A percentile compares a stretch with the other conserved stretches of the same genome.
These are phyloP conservation scores for Aechmea fasciata DNA, from an alignment of 176 grass and related monocot species.

Conservation along the genomic window DNA sequence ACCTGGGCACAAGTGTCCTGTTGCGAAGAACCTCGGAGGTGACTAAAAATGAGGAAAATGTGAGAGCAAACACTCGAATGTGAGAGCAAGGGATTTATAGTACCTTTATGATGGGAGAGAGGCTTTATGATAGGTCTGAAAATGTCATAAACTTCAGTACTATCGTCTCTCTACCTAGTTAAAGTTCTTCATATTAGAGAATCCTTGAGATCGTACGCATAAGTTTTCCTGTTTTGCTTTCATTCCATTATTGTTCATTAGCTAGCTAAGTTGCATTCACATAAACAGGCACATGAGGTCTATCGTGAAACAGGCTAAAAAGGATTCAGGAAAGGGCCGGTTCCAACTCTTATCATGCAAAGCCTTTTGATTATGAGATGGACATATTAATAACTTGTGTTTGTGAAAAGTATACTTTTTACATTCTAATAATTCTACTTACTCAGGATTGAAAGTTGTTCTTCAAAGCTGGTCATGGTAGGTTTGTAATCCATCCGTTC, in stretches of 20 bases:
- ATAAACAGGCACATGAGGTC: constrained; percentile 66
- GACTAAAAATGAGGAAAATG: no score
- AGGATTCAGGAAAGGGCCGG: constrained; percentile 96
- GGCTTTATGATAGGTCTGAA: no score
- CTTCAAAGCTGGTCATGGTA: constrained; percentile 21
- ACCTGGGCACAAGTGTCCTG: no score
- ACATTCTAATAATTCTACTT: background rate
- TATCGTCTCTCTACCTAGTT: no score
- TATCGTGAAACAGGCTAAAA: constrained; percentile 64
- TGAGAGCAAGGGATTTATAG: no score
- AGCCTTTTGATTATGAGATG: constrained; percentile 17
- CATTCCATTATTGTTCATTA: background rate
- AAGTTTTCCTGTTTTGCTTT: background rate
- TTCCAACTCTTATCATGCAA: constrained; percentile 97
- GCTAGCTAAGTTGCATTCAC: background rate
- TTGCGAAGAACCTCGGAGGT: no score
- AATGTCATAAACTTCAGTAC: no score
- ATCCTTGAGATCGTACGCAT: background rate
- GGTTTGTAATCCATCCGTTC: constrained; percentile 98
- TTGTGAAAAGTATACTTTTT: background rate
- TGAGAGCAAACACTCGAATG: no score
- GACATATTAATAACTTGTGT: background rate
- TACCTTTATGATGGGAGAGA: no score
- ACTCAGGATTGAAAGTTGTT: background rate
- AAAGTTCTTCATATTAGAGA: background rate